Conservation (phyloP, 2,329 filamentous ascomycete species). For the Colletotrichum kahawae region DNA sequence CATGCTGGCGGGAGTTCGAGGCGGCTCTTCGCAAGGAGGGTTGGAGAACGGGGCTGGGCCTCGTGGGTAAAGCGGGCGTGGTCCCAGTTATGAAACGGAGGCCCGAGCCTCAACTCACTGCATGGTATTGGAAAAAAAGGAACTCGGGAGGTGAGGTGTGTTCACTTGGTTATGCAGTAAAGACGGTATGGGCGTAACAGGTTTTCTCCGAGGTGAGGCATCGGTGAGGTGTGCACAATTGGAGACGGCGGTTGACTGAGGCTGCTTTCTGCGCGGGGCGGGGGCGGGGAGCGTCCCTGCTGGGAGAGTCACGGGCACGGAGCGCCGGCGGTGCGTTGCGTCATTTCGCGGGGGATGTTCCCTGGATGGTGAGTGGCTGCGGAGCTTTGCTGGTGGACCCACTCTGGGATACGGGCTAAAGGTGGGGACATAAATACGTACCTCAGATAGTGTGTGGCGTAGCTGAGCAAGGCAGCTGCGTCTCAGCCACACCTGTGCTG, state of each 20-base stretch:
- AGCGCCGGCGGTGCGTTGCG: constrained; percentile 6
- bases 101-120: constrained; percentile 6
- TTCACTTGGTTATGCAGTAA: not conserved
- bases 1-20: not conserved
- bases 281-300: constrained; percentile 13
- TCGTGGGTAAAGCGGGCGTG: not conserved
- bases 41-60: not conserved
- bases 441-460: not conserved
- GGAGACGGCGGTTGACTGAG: not conserved
- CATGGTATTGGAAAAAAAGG: not conserved
- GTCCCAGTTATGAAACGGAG: constrained; percentile 15
- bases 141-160: not conserved
- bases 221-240: not conserved
- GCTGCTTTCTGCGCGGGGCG: not conserved
- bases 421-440: not conserved
- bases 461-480: not conserved
- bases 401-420: not conserved
- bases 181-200: not conserved
- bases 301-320: constrained; percentile 3
- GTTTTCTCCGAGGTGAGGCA: not conserved
- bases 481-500: not conserved
- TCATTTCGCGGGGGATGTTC: constrained; percentile 14
- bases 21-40: not conserved
- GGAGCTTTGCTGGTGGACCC: not conserved
- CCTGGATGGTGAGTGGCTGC: not conserved